Percentiles rank a stretch among this genome's conserved stretches.
phyloP scores from a whole-genome alignment of 2,329 filamentous ascomycete species.

The Penicillium sp. region DNA sequence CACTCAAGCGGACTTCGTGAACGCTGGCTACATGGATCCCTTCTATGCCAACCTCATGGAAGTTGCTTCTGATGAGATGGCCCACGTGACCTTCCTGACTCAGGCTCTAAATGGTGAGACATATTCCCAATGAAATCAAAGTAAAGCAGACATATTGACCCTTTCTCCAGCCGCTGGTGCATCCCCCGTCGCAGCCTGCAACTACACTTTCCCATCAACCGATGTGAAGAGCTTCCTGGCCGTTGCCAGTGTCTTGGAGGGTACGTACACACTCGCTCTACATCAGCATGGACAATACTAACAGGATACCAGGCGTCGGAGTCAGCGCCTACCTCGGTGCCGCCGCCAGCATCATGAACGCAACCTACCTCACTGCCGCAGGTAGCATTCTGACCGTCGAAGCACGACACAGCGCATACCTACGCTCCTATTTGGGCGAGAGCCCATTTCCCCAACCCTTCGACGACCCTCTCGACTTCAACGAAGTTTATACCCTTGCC shows the following conservation, averaged over 20 bases:
- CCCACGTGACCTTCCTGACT: constrained; percentile 59
- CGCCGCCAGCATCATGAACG: constrained; percentile 58
- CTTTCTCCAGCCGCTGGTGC: constrained; percentile 43
- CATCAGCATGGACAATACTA: not conserved
- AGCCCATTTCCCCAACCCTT: constrained; percentile 60
- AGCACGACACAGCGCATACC: constrained; percentile 63
- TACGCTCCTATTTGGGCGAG: constrained; percentile 57
- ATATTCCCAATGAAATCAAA: not conserved
- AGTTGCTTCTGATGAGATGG: constrained; percentile 58
- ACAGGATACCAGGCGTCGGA: constrained; percentile 47
- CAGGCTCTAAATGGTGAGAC: constrained; percentile 36
- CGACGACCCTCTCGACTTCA: constrained; percentile 59
- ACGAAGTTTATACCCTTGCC: constrained; percentile 64
- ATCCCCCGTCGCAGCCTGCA: constrained; percentile 55
- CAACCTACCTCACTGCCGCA: constrained; percentile 60
- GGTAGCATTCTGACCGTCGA: constrained; percentile 66
- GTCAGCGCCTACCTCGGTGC: constrained; percentile 64
- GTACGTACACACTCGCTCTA: constrained; percentile 14
- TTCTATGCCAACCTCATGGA: constrained; percentile 61
- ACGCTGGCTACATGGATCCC: constrained; percentile 51
- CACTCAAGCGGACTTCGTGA: constrained; percentile 53
- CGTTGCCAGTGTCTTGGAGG: constrained; percentile 56
- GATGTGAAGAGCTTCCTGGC: constrained; percentile 53
- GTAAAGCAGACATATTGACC: not conserved
- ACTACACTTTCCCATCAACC: constrained; percentile 56